phyloP scores from a whole-genome alignment of 2,329 filamentous ascomycete species.

The Claviceps citrina region DNA sequence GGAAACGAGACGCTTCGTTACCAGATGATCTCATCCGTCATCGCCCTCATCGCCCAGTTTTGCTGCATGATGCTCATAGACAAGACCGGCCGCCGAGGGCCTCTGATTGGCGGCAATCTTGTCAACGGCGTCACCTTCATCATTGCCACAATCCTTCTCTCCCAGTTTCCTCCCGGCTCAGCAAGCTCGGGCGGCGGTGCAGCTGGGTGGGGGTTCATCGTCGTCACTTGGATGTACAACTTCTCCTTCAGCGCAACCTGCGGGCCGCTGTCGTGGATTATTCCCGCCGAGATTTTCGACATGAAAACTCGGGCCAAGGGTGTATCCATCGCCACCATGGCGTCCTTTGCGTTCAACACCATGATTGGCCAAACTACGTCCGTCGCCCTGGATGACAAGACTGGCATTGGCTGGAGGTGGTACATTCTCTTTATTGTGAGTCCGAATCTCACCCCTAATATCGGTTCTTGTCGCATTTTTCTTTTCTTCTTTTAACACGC shows the following conservation, averaged over 20 bases:
- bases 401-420: background rate
- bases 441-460: accelerated
- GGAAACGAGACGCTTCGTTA: background rate
- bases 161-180: background rate
- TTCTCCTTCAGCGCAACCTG: background rate
- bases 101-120: background rate
- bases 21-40: conserved; percentile 1
- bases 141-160: background rate
- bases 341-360: background rate
- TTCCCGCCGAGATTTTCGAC: background rate
- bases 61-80: background rate
- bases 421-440: conserved; percentile 1
- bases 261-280: background rate
- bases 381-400: background rate
- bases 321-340: background rate
- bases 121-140: background rate
- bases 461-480: background rate
- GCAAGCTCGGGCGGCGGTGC: background rate
- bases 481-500: background rate
- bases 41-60: background rate
- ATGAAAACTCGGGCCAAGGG: background rate
- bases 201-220: background rate
- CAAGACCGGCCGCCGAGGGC: background rate
- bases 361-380: background rate
- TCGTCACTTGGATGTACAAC: conserved; percentile 1